Percentiles rank a stretch among this genome's conserved stretches.
phyloP scores from a whole-genome alignment of 768 basidiomycete species.

The Lentinula boryana region DNA sequence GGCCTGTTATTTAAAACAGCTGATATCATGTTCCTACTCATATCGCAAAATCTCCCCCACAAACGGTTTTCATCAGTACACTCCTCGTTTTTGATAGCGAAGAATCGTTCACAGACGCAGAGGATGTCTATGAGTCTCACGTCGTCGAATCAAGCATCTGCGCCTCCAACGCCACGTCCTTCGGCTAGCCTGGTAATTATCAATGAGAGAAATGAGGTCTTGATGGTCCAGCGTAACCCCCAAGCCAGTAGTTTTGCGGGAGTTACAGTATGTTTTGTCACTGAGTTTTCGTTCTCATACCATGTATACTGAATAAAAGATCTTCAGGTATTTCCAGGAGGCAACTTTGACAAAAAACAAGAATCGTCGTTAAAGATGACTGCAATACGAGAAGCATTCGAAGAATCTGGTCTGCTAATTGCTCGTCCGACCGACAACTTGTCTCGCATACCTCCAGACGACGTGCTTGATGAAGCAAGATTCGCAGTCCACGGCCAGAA shows the following conservation, averaged over 20 bases:
- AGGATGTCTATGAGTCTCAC: not conserved
- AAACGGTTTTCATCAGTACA: not conserved
- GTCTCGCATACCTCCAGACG: conserved; percentile 18
- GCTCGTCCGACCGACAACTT: conserved; percentile 30
- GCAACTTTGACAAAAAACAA: conserved; percentile 57
- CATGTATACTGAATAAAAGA: not conserved
- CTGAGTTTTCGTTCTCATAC: not conserved
- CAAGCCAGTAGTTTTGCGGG: conserved; percentile 59
- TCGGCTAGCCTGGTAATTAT: conserved; percentile 67
- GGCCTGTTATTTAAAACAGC: not conserved
- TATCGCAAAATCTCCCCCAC: not conserved
- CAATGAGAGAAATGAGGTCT: conserved; percentile 59
- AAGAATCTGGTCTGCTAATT: conserved; percentile 65
- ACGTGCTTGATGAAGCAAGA: conserved; percentile 46
- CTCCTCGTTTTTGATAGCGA: not conserved
- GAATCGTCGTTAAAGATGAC: conserved; percentile 53
- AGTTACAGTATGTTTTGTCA: conserved; percentile 45
- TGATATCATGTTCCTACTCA: not conserved
- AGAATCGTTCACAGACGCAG: not conserved
- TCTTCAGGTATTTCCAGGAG: conserved; percentile 69
- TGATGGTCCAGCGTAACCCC: conserved; percentile 67
- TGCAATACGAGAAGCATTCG: conserved; percentile 73
- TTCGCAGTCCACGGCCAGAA: conserved; percentile 48
- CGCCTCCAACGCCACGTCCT: conserved; percentile 35
- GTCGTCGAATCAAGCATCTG: not conserved